Conservation (phyloP, 2,329 filamentous ascomycete species). For the Colletotrichum echinochloae region DNA sequence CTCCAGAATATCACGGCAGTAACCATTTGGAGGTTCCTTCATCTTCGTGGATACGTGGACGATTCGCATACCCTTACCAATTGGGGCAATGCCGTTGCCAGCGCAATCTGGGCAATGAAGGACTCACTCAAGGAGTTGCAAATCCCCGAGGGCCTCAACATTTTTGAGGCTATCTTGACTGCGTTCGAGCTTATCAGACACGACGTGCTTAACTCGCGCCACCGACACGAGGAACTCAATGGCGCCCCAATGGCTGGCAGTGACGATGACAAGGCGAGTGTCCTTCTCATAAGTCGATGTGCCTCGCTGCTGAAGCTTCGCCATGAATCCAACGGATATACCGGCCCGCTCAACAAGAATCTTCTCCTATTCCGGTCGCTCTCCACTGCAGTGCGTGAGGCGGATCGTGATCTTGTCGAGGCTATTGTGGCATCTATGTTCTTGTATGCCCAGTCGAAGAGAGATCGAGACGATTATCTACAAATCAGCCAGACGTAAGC, state of each 20-base stretch:
- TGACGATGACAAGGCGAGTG: slow-evolving; percentile 81
- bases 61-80: slow-evolving; percentile 81
- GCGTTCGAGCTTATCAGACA: slow-evolving; percentile 88
- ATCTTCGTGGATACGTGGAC: slow-evolving; percentile 87
- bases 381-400: slow-evolving; percentile 81
- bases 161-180: slow-evolving; percentile 84
- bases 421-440: slow-evolving; percentile 84
- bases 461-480: slow-evolving; percentile 74
- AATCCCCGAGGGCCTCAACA: slow-evolving; percentile 56
- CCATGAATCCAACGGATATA: slow-evolving; percentile 90
- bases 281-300: slow-evolving; percentile 86
- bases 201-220: slow-evolving; percentile 79
- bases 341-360: slow-evolving; percentile 91
- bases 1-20: slow-evolving; percentile 77
- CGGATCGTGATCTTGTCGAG: slow-evolving; percentile 86
- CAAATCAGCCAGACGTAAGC: slow-evolving; percentile 79
- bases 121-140: slow-evolving; percentile 59
- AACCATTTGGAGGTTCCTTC: slow-evolving; percentile 88
- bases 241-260: slow-evolving; percentile 67
- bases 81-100: slow-evolving; percentile 85
- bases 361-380: slow-evolving; percentile 88
- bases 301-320: slow-evolving; percentile 85
- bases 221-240: slow-evolving; percentile 65
- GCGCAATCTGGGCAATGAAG: slow-evolving; percentile 73
- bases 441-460: slow-evolving; percentile 81